Conservation (phyloP, 2,329 filamentous ascomycete genomes). For the Fusarium newnesense region DNA sequence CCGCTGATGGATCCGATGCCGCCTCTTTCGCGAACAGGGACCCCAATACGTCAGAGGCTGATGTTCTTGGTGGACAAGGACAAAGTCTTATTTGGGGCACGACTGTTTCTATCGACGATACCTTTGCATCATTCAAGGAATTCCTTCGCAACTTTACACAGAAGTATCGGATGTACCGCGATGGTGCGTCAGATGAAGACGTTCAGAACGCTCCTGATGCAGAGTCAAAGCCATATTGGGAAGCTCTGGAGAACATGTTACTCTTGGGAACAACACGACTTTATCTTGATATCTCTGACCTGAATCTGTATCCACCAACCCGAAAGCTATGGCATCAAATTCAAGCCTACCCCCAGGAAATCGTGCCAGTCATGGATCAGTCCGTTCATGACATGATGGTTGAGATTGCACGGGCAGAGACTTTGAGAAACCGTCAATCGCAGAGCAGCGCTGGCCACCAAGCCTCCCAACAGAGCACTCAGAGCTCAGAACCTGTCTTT, state of each 20-base stretch:
- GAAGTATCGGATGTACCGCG: conserved; percentile 92
- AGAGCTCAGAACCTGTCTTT: conserved; percentile 79
- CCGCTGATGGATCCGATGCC: conserved; percentile 64
- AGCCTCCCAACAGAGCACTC: conserved; percentile 57
- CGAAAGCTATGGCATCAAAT: conserved; percentile 95
- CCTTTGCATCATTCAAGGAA: conserved; percentile 87
- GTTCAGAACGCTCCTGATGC: conserved; percentile 75
- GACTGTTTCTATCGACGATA: conserved; percentile 92
- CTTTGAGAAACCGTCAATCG: conserved; percentile 73
- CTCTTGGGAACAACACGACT: conserved; percentile 84
- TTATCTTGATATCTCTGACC: conserved; percentile 87
- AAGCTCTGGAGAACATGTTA: conserved; percentile 90
- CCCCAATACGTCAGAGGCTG: conserved; percentile 91
- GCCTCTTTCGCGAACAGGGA: conserved; percentile 72
- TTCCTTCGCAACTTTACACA: conserved; percentile 92
- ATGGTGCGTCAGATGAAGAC: conserved; percentile 83
- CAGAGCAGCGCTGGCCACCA: conserved; percentile 64
- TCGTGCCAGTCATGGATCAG: conserved; percentile 96
- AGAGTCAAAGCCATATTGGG: conserved; percentile 83
- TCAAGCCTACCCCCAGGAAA: conserved; percentile 93
- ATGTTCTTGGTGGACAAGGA: conserved; percentile 83
- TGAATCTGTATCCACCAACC: conserved; percentile 93
- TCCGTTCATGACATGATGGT: conserved; percentile 93
- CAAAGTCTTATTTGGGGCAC: conserved; percentile 95
- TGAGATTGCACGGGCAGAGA: conserved; percentile 84